Evolutionary conservation across 371 early-diverging fungal genomes (phyloP).

Genomic region (Coemansia sp.): DNA sequence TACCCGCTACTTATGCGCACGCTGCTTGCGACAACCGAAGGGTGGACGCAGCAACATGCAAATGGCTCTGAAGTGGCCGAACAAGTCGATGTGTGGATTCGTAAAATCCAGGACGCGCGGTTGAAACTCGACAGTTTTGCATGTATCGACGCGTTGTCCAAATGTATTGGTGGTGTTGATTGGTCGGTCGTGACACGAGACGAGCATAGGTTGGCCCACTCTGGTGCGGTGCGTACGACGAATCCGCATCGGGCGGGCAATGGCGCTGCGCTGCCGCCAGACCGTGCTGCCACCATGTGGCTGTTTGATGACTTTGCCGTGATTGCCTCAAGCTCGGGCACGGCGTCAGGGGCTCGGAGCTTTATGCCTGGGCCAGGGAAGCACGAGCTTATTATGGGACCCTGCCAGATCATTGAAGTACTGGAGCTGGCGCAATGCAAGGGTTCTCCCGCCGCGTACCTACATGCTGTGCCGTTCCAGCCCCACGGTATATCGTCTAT

Average conservation of each 20-base stretch:
- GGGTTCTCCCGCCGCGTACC: constrained; percentile 35
- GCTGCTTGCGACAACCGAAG: constrained; percentile 55
- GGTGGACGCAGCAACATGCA: constrained; percentile 55
- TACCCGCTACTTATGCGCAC: constrained; percentile 61
- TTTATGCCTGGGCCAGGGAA: constrained; percentile 22
- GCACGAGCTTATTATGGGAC: constrained; percentile 28
- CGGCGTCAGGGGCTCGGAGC: not conserved
- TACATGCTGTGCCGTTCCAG: constrained; percentile 19
- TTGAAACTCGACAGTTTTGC: constrained; percentile 45
- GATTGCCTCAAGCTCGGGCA: constrained; percentile 16
- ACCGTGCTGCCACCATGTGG: constrained; percentile 38
- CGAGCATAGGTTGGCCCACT: constrained; percentile 32
- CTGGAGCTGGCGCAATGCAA: constrained; percentile 44
- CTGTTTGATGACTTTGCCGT: constrained; percentile 38
- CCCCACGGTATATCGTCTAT: not conserved
- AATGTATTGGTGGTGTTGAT: constrained; percentile 16
- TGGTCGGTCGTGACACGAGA: constrained; percentile 25
- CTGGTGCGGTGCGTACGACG: constrained; percentile 27
- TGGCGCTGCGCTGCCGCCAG: constrained; percentile 23
- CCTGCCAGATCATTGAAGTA: constrained; percentile 38
- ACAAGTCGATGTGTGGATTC: constrained; percentile 45
- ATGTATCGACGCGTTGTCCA: constrained; percentile 34
- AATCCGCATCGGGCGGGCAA: constrained; percentile 11
- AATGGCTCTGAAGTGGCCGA: constrained; percentile 38
- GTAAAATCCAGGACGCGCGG: constrained; percentile 47